These are phyloP conservation scores for Coniochaeta sp. DNA, from an alignment of 2,329 filamentous ascomycete species.

Conservation along the genomic window DNA sequence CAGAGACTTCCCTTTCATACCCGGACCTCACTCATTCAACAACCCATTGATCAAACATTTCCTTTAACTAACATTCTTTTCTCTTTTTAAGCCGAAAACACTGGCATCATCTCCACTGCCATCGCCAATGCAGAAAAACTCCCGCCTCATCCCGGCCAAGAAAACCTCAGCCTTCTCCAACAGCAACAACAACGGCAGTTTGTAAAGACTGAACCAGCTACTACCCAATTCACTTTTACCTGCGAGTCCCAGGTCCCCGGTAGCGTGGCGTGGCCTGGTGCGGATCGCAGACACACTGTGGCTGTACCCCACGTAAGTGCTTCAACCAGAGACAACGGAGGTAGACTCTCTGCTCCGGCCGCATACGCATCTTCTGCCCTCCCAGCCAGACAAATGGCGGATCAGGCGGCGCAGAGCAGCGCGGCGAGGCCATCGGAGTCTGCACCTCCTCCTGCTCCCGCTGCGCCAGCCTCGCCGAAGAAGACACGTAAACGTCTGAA, in stretches of 20 bases:
- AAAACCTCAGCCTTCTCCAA: conserved; percentile 72
- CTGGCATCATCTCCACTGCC: conserved; percentile 83
- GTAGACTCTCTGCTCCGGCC: background rate
- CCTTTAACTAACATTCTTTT: conserved; percentile 2
- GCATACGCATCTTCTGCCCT: background rate
- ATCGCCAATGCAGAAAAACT: conserved; percentile 81
- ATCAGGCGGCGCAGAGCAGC: background rate
- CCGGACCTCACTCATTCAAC: background rate
- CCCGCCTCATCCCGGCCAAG: conserved; percentile 57
- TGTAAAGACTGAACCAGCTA: conserved; percentile 57
- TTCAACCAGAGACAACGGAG: background rate
- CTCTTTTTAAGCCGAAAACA: conserved; percentile 33
- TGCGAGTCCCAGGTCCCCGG: conserved; percentile 85
- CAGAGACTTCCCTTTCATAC: background rate
- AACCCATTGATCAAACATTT: background rate
- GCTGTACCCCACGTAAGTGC: conserved; percentile 4
- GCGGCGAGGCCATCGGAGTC: conserved; percentile 8
- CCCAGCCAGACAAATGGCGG: background rate
- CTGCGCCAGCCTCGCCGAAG: conserved; percentile 28
- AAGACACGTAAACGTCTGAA: conserved; percentile 60
- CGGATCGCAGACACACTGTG: conserved; percentile 21
- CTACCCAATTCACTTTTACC: conserved; percentile 92
- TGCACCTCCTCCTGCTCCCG: conserved; percentile 8
- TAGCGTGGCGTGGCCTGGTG: conserved; percentile 67
- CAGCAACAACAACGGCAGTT: conserved; percentile 61